Percentiles rank a stretch among this genome's conserved stretches.
phyloP scores from a whole-genome alignment of 352 stramenopile genomes.

The Phytopythium oedochilum region DNA sequence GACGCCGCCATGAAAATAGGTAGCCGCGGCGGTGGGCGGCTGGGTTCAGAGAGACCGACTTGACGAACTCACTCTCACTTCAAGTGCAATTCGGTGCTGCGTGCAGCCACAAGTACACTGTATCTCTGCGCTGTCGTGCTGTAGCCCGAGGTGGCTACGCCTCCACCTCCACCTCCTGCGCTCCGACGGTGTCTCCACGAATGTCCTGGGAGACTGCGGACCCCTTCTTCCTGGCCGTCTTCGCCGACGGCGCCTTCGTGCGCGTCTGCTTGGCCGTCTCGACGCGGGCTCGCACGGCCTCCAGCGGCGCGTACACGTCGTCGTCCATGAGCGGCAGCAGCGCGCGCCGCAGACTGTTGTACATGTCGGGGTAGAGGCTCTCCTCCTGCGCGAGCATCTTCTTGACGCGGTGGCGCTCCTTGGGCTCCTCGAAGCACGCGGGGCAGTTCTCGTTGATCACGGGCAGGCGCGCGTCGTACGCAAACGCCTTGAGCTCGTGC shows the following conservation, averaged over 20 bases:
- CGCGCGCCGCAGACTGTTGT: slow-evolving; percentile 57
- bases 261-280: slow-evolving; percentile 48
- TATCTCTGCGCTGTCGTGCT: too few relatives aligned
- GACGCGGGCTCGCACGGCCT: slow-evolving; percentile 44
- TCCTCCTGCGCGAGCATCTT: slow-evolving; percentile 96
- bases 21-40: background rate
- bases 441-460: slow-evolving; percentile 99
- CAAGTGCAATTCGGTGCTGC: too few relatives aligned
- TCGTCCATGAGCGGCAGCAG: slow-evolving; percentile 84
- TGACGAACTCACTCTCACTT: background rate
- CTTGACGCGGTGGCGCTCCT: slow-evolving; percentile 97
- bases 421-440: slow-evolving; percentile 98
- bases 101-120: too few relatives aligned
- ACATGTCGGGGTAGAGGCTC: slow-evolving; percentile 88
- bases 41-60: background rate
- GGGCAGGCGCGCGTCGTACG: slow-evolving; percentile 85
- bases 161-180: too few relatives aligned
- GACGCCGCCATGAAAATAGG: too few relatives aligned
- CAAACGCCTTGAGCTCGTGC: slow-evolving; percentile 86
- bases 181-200: too few relatives aligned
- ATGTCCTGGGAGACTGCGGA: too few relatives aligned
- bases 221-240: slow-evolving; percentile 12
- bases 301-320: slow-evolving; percentile 53
- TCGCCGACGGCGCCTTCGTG: slow-evolving; percentile 26
- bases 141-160: too few relatives aligned